Conservation (phyloP, 495 filamentous ascomycete genomes). For the Penicillium ucsense region DNA sequence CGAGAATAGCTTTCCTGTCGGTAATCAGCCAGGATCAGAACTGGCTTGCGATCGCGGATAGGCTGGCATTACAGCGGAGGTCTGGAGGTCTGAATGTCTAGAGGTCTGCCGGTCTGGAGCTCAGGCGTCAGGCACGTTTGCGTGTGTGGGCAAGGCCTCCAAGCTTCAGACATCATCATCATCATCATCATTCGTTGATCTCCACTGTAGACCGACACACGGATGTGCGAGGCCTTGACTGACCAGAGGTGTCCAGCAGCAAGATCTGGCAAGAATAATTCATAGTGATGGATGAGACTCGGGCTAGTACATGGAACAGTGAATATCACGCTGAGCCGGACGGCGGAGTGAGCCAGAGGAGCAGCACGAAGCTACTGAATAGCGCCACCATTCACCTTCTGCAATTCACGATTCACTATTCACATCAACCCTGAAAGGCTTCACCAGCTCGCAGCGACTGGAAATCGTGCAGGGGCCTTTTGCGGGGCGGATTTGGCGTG, state of each 20-base stretch:
- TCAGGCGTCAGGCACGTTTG: slow-evolving; percentile 1
- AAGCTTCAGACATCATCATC: not conserved
- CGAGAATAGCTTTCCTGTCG: not conserved
- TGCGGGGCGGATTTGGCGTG: slow-evolving; percentile 7
- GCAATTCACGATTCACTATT: too few species aligned
- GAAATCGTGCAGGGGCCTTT: slow-evolving; percentile 10
- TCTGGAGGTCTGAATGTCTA: too few species aligned
- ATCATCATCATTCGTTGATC: too few species aligned
- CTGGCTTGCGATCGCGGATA: not conserved
- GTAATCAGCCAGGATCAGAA: not conserved
- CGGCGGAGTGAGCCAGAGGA: not conserved
- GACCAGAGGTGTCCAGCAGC: too few species aligned
- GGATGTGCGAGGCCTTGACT: too few species aligned
- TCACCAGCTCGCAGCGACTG: not conserved
- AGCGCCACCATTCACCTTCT: not conserved
- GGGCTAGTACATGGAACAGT: not conserved
- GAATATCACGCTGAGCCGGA: not conserved
- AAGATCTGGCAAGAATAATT: too few species aligned
- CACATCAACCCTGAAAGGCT: not conserved
- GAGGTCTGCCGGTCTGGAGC: too few species aligned
- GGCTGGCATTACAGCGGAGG: not conserved
- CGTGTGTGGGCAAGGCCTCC: not conserved
- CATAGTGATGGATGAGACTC: not conserved
- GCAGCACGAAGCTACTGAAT: slow-evolving; percentile 2
- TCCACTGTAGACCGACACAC: too few species aligned